Evolutionary conservation across 2,329 filamentous ascomycete species (phyloP).

Genomic region (Nemania diffusa): DNA sequence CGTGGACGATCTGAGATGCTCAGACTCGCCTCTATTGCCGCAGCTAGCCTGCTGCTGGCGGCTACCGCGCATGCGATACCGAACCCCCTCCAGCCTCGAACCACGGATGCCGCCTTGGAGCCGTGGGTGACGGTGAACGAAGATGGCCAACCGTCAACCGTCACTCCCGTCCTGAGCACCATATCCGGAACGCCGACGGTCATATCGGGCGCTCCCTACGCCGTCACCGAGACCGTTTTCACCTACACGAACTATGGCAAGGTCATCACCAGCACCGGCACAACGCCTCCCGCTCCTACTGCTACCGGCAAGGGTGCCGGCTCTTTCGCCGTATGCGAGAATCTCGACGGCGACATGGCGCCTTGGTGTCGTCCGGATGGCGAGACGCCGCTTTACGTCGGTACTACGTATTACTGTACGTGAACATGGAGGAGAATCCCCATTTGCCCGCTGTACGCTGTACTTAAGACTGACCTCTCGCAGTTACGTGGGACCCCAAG

Average conservation of each 20-base stretch:
- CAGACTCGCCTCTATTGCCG: slow-evolving; percentile 36
- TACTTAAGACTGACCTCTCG: slow-evolving; percentile 15
- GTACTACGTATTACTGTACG: slow-evolving; percentile 62
- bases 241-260: slow-evolving; percentile 48
- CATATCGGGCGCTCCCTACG: slow-evolving; percentile 54
- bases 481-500: slow-evolving; percentile 67
- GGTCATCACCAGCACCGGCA: slow-evolving; percentile 53
- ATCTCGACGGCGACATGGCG: slow-evolving; percentile 57
- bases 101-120: slow-evolving; percentile 49
- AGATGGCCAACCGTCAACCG: slow-evolving; percentile 58
- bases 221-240: slow-evolving; percentile 53
- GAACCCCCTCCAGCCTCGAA: slow-evolving; percentile 37
- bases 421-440: too few species aligned
- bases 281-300: slow-evolving; percentile 55
- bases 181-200: slow-evolving; percentile 58
- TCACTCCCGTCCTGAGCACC: slow-evolving; percentile 61
- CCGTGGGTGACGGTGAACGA: slow-evolving; percentile 64
- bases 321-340: slow-evolving; percentile 62
- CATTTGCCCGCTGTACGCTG: too few species aligned
- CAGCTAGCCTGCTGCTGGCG: slow-evolving; percentile 42
- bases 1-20: slow-evolving; percentile 35
- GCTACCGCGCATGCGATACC: slow-evolving; percentile 40
- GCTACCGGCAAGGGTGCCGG: slow-evolving; percentile 55
- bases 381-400: slow-evolving; percentile 57
- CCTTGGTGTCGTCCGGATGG: slow-evolving; percentile 64